Evolutionary conservation across 2,329 filamentous ascomycete species (phyloP), one percentile per base, ranked within the genome.

Genomic region (Sporothrix euskadiensis): DNA sequence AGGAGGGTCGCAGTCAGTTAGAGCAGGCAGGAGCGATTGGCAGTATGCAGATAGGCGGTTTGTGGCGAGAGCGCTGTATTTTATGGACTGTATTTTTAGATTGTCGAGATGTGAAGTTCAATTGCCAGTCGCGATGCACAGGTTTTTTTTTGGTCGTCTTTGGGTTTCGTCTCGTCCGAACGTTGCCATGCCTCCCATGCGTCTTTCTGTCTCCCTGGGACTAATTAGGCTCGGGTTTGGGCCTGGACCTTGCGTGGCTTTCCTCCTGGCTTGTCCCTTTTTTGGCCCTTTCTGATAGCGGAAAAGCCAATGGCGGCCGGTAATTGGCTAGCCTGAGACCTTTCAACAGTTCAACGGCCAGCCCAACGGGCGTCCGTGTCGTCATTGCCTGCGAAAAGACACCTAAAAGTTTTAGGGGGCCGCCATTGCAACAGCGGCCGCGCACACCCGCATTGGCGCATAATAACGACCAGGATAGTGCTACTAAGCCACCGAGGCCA

Each of bases 1-100:
- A 70, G 68, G 32, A 49, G 63, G 61, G 19, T 47, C 49, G 9
- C n/a, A 22, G 49, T 54, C n/a, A 22, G 49, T 54, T 56, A 44
- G 61, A 47, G 26, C 5, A 35, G 26, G 57, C 32, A 54, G 47
- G 30, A 56, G 49, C 49, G 65, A 59, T 41, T 66, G 19, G 35
- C n/a, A 35, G 35, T 57, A 70, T 70, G 68, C 35, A 70, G 35
- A 12, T 71, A 63, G 22, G 69, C 69, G n/a, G 32, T 41, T 59
- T 35, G 30, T 41, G 52, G n/a, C 8, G 19, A 61, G 57, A 12
- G 32, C 19, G 39, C 10, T 26, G 35, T 65, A 7, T 30, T 16
- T 49, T 49, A 19, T 14, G 14, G 44, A 6, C 2, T 26, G 41
- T 3, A 47, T 47, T 47, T 14, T 26, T 10, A 12, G 30, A 61